Evolutionary conservation across 441 rosid species (phyloP).

Genomic region (Arabidopsis hybrid): DNA sequence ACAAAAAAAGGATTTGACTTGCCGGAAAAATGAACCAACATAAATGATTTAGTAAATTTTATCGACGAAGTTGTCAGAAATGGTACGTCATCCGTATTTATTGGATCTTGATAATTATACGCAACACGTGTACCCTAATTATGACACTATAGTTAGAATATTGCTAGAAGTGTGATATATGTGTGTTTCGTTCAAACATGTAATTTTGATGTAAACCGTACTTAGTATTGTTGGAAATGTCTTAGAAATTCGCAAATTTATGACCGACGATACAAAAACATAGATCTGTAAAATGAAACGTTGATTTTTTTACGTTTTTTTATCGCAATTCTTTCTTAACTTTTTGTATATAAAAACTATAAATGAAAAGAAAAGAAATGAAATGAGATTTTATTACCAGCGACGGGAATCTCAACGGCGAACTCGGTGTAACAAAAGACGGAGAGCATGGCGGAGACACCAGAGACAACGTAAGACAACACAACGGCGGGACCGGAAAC

Average conservation of each 20-base stretch:
- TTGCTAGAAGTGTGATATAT: too few species aligned
- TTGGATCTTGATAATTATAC: not conserved
- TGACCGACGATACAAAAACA: too few species aligned
- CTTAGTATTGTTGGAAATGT: too few species aligned
- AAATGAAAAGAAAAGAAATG: too few species aligned
- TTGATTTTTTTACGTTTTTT: too few species aligned
- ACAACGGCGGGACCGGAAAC: conserved; percentile 85
- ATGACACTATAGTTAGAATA: too few species aligned
- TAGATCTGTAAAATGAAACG: too few species aligned
- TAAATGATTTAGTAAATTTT: not conserved
- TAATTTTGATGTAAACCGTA: too few species aligned
- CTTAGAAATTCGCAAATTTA: too few species aligned
- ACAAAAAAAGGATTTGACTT: not conserved
- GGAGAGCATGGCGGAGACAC: conserved; percentile 90
- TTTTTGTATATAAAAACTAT: too few species aligned
- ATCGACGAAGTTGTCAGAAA: not conserved
- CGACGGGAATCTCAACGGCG: conserved; percentile 96
- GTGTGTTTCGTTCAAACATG: too few species aligned
- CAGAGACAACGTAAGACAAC: conserved; percentile 78
- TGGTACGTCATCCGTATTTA: not conserved
- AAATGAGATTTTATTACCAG: conserved; percentile 49
- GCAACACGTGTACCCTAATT: not conserved
- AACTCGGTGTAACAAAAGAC: conserved; percentile 97
- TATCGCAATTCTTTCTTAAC: too few species aligned
- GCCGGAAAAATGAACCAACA: not conserved